Base-by-base conservation (phyloP, 140 eudicot genomes). In the Senecio squalidus region DNA sequence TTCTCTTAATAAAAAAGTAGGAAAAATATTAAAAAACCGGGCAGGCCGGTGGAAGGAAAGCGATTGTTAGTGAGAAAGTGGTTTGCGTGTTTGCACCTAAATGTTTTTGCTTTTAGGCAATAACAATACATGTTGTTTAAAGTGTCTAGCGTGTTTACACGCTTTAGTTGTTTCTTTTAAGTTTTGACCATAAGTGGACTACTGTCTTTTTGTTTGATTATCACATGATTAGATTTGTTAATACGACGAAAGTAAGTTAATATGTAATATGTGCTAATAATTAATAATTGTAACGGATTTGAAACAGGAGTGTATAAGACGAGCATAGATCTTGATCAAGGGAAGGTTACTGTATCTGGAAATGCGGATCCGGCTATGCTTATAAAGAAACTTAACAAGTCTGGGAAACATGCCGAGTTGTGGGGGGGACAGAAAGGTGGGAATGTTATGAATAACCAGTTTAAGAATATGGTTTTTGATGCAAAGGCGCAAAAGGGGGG, bases 391-490 rank as follows among this genome's bases (percentile, higher is more conserved):
- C 86, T 89, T 2, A 80, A 36, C n/a, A 89, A 89, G 58, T 58
- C 91, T 0, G 97, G 95, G 8, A 89, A 89, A 47, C 93, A 78
- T 60, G 97, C 93, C 0, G 93, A 89, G 82, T 50, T 85, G 14
- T 89, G 86, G 97, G 95, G 97, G 4, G 55, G 64, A 5, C 82
- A 64, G 14, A 82, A 80, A 34, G 85, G 76, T 9, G 44, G 57
- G 63, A 88, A 70, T 38, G 6, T 47, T 1, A 7, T 72, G 5
- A 64, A 34, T 67, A 77, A 64, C 51, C 94, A 81, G 75, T 81
- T 84, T 62, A 80, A 78, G 58, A 84, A 88, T 67, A 69, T 81
- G 77, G 86, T 71, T 24, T 52, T 84, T 44, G 84, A 81, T 11
- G 67, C 58, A 24, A 75, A 83, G 54, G 52, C 46, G 39, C 82